Base-by-base conservation (phyloP, 306 rosid species). In the Oxytropis ochrocephala region DNA sequence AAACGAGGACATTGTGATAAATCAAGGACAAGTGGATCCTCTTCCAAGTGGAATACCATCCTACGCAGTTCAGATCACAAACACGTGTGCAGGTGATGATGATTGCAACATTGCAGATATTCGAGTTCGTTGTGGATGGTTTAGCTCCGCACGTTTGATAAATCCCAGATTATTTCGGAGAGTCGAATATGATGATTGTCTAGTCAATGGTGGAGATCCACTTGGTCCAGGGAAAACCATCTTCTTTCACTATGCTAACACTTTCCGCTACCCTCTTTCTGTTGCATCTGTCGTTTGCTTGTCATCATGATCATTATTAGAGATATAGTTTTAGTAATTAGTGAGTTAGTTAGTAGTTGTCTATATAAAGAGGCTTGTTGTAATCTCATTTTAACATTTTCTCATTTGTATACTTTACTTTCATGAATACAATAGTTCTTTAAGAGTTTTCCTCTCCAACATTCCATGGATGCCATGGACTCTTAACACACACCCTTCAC, bases 221-320 rank as follows among this genome's bases (percentile, higher is more conserved):
- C 83, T 89, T 53, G 67, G 17, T 51, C 82, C 87, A 0, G 91
- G 85, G 7, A 57, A 51, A 62, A 52, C 65, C 39, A 73, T 90
- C 65, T 85, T 82, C 18, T 90, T 90, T 68, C 80, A 83, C 33
- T 87, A 87, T 72, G 82, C 96, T 41, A 87, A 80, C 52, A 77
- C 69, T 32, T 82, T 36, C 53, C 63, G 5, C 17, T 83, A 87
- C 81, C 81, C 86, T 55, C 85, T 85, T 38, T 78, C 91, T 13
- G 84, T 90, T 70, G 65, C 91, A 9, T 87, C 89, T 33, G 82
- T 76, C 18, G 42, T 17, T 39, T 85, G 92, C 65, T 56, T 64
- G 2, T 17, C 6, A 32, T 32, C 35, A 32, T 32, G 35, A 32
- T 32, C n/a, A n/a, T n/a, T n/a, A n/a, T n/a, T n/a, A n/a, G n/a